Conservation (phyloP, 305 asterid species). For the Coffea humblotiana region DNA sequence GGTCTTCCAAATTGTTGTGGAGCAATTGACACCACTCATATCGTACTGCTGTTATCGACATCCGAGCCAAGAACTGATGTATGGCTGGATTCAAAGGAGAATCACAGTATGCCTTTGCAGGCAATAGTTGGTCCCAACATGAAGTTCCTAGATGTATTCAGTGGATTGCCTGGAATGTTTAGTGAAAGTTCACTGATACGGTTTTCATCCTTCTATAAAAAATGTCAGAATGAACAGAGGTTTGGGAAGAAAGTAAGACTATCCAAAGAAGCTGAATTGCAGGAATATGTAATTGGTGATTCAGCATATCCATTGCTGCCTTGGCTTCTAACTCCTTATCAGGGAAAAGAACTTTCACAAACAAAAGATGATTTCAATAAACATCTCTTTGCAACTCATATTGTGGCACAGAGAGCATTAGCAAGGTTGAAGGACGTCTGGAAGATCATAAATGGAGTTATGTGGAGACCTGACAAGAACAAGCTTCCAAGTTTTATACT, state of each 20-base stretch:
- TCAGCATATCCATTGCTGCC: slow-evolving; percentile 60
- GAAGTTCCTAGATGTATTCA: slow-evolving; percentile 65
- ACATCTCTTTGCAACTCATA: slow-evolving; percentile 40
- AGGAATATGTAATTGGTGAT: slow-evolving; percentile 78
- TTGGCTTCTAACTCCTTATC: slow-evolving; percentile 85
- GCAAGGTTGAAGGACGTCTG: slow-evolving; percentile 70
- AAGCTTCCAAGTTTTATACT: slow-evolving; percentile 79
- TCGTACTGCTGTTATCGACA: slow-evolving; percentile 68
- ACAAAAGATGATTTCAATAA: slow-evolving; percentile 54
- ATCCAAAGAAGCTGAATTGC: slow-evolving; percentile 38
- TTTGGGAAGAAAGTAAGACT: slow-evolving; percentile 41
- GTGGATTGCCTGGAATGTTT: slow-evolving; percentile 88
- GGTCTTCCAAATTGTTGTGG: slow-evolving; percentile 95
- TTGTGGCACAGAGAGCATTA: slow-evolving; percentile 63
- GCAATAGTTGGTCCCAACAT: slow-evolving; percentile 69
- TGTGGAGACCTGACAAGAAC: slow-evolving; percentile 97
- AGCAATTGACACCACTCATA: slow-evolving; percentile 68
- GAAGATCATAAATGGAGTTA: slow-evolving; percentile 79
- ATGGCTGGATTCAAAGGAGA: slow-evolving; percentile 61
- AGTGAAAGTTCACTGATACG: slow-evolving; percentile 50
- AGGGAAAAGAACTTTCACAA: slow-evolving; percentile 44
- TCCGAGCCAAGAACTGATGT: slow-evolving; percentile 63
- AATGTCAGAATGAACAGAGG: slow-evolving; percentile 54
- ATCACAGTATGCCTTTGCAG: slow-evolving; percentile 86
- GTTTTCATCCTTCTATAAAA: slow-evolving; percentile 51